Percentiles rank a stretch among this genome's conserved stretches.
These are phyloP conservation scores for Phytophthora citricola DNA, from an alignment of 352 stramenopile genomes.

Conservation along the genomic window DNA sequence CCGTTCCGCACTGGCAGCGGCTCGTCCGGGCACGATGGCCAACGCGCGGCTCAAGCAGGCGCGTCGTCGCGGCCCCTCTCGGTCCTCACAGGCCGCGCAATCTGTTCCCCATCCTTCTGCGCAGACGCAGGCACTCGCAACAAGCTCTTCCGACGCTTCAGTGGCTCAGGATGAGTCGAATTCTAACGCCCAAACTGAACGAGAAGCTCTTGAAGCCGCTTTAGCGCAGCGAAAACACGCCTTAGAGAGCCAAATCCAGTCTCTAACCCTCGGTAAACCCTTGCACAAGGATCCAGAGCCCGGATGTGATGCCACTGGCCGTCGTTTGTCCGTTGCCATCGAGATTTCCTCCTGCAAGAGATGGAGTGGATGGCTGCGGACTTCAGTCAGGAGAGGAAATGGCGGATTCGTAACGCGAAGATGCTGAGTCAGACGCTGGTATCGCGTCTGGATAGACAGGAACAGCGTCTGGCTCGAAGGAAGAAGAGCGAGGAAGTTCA, in stretches of 20 bases:
- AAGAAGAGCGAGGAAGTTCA: slow-evolving; percentile 47
- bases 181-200: slow-evolving; percentile 17
- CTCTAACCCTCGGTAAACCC: slow-evolving; percentile 58
- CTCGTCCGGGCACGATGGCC: slow-evolving; percentile 43
- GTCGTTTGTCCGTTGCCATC: slow-evolving; percentile 54
- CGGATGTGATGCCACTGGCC: slow-evolving; percentile 47
- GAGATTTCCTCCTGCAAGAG: slow-evolving; percentile 84
- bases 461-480: slow-evolving; percentile 32
- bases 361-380: slow-evolving; percentile 95
- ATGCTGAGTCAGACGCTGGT: slow-evolving; percentile 71
- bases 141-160: neutral
- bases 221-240: slow-evolving; percentile 50
- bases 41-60: slow-evolving; percentile 79
- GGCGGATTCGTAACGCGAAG: slow-evolving; percentile 79
- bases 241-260: slow-evolving; percentile 48
- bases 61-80: slow-evolving; percentile 41
- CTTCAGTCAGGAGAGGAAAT: slow-evolving; percentile 92
- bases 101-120: neutral
- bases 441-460: slow-evolving; percentile 30
- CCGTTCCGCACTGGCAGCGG: slow-evolving; percentile 19
- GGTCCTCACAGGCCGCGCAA: slow-evolving; percentile 29
- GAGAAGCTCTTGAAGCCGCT: slow-evolving; percentile 36
- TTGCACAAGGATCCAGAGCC: slow-evolving; percentile 42
- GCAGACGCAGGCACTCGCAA: slow-evolving; percentile 38
- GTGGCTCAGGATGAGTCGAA: slow-evolving; percentile 22